These are phyloP conservation scores for Melastoma candidum DNA, from an alignment of 441 rosid species.

Conservation along the genomic window DNA sequence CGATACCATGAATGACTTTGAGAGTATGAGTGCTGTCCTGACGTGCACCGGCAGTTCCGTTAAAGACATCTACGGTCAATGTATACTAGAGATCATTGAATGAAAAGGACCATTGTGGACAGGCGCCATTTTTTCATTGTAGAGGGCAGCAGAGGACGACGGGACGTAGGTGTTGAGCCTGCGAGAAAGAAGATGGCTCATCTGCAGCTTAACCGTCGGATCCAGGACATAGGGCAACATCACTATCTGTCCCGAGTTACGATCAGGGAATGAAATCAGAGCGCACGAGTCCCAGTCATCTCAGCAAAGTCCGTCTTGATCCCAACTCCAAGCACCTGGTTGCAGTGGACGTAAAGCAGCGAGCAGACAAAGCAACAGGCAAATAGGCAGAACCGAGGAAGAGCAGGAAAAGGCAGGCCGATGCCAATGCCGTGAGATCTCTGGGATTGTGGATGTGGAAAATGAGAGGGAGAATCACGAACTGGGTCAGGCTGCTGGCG, in stretches of 20 bases:
- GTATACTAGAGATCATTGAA: slow-evolving; percentile 72
- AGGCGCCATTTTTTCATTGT: slow-evolving; percentile 76
- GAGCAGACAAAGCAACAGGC: slow-evolving; percentile 27
- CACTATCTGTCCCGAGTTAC: slow-evolving; percentile 67
- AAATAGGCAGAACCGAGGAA: too few relatives aligned
- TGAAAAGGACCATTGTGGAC: slow-evolving; percentile 70
- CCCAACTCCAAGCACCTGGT: slow-evolving; percentile 66
- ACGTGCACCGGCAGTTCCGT: slow-evolving; percentile 37
- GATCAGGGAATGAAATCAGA: slow-evolving; percentile 79
- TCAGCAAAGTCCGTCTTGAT: slow-evolving; percentile 60
- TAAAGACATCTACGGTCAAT: slow-evolving; percentile 58
- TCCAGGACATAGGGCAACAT: slow-evolving; percentile 69
- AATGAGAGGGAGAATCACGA: too few relatives aligned
- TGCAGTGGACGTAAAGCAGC: slow-evolving; percentile 50
- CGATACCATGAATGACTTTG: slow-evolving; percentile 45
- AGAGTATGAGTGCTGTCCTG: slow-evolving; percentile 28
- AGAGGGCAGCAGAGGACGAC: slow-evolving; percentile 70
- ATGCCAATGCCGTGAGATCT: too few relatives aligned
- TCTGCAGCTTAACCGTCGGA: slow-evolving; percentile 78
- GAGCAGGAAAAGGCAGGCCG: too few relatives aligned
- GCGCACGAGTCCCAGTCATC: slow-evolving; percentile 78
- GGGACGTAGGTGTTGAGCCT: slow-evolving; percentile 62
- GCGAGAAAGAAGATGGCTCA: slow-evolving; percentile 63
- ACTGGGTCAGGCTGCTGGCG: too few relatives aligned
- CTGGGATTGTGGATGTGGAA: too few relatives aligned